phyloP scores from a whole-genome alignment of 306 rosid species.

The Cicer arietinum region DNA sequence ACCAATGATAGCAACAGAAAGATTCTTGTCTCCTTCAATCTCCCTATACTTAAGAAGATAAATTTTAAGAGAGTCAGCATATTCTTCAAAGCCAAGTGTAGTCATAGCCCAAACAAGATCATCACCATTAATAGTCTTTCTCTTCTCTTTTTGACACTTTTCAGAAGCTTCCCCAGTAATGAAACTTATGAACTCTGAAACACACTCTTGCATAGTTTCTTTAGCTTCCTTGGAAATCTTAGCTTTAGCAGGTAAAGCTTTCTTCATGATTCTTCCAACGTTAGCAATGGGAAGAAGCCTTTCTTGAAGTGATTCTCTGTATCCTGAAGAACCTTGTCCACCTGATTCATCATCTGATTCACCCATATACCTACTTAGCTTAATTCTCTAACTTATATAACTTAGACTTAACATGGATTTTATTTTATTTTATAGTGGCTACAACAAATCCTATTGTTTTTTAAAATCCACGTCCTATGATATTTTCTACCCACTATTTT shows the following conservation, averaged over 20 bases:
- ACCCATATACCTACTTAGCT: constrained; percentile 48
- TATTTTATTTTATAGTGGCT: too few species aligned
- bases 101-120: constrained; percentile 74
- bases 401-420: too few species aligned
- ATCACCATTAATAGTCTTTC: constrained; percentile 67
- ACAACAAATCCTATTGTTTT: too few species aligned
- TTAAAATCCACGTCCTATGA: too few species aligned
- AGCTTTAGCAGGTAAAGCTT: constrained; percentile 59
- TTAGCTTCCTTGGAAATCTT: constrained; percentile 70
- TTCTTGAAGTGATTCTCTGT: constrained; percentile 56
- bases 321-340: constrained; percentile 41
- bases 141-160: constrained; percentile 69
- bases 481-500: too few species aligned
- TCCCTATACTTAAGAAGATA: constrained; percentile 62
- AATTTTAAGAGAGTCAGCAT: constrained; percentile 63
- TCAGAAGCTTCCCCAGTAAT: constrained; percentile 65
- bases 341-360: constrained; percentile 72
- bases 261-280: constrained; percentile 75
- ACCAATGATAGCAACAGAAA: constrained; percentile 5
- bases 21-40: constrained; percentile 60
- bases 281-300: constrained; percentile 64
- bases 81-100: constrained; percentile 61
- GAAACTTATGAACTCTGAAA: constrained; percentile 70
- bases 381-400: neutral
- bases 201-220: constrained; percentile 72